Evolutionary conservation across 108 stramenopile genomes (phyloP), one percentile per base, ranked within the genome.

Genomic region (Schizochytrium sp.): DNA sequence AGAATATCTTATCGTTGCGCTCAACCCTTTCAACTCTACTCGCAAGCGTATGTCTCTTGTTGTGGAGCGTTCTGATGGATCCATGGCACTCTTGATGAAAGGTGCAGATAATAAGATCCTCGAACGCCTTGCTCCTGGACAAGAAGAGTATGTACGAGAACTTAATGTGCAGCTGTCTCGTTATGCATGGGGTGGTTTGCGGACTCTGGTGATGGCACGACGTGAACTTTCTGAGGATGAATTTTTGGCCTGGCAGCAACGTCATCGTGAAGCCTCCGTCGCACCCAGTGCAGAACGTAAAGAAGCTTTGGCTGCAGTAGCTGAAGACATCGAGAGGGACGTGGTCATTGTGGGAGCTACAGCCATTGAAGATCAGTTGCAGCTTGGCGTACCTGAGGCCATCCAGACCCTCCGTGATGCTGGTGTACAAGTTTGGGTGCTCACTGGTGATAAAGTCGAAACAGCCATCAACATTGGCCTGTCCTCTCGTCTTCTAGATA

Each of bases 371-470:
- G 99, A 99, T 89, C 96, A 96, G 93, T 92, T 99, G 17, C 99
- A 99, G 90, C 96, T 96, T 60, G 97, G 97, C 44, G 99, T 98
- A 4, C 97, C 97, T 2, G 92, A 96, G 58, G 96, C 97, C 46
- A 98, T 99, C 87, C 89, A 95, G 13, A 97, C 95, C 3, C 94
- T 99, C 4, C 96, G 90, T 87, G 94, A 94, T 58, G 99, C 98
- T 45, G 98, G 98, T 45, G 97, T 99, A 73, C 97, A 97, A 91
- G 93, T 98, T 5, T 99, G 99, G 98, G 97, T 99, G 40, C 95
- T 99, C 47, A 99, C 99, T 3, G 99, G 99, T n/a, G 99, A 98
- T 91, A 99, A 99, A 89, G 88, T 96, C 50, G 99, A 99, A 91
- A 99, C 99, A 12, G 99, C 99, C 45, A 95, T 98, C 61, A 98